Conservation (phyloP, 2,329 filamentous ascomycete species). For the Colletotrichum sp. region DNA sequence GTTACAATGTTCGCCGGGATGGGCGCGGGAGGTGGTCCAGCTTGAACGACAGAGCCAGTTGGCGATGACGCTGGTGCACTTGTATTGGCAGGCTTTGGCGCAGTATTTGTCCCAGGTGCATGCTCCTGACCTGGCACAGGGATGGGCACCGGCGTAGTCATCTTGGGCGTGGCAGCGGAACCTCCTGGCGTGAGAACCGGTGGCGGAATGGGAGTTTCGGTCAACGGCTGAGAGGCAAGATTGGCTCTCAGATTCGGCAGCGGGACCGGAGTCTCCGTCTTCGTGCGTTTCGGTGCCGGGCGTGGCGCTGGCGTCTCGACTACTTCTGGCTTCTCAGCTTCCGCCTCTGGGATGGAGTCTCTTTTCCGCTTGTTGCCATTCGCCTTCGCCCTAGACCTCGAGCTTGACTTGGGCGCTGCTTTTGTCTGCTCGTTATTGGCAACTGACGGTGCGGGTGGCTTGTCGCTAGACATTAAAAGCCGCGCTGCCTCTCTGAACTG, state of each 20-base stretch:
- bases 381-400: conserved; percentile 26
- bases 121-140: conserved; percentile 23
- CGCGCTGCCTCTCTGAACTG: conserved; percentile 56
- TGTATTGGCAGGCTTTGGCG: neutral
- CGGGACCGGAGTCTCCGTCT: conserved; percentile 63
- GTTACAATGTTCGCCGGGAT: conserved; percentile 39
- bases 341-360: conserved; percentile 36
- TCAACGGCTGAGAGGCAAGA: conserved; percentile 15
- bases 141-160: conserved; percentile 37
- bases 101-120: neutral
- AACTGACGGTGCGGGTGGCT: conserved; percentile 18
- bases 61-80: conserved; percentile 14
- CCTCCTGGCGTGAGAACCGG: conserved; percentile 37
- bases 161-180: conserved; percentile 24
- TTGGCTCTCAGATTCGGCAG: conserved; percentile 44
- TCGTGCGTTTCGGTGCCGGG: conserved; percentile 55
- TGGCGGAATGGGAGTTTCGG: conserved; percentile 20
- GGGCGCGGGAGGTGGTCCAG: conserved; percentile 28
- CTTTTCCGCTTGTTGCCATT: conserved; percentile 51
- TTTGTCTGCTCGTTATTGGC: conserved; percentile 34
- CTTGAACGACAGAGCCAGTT: conserved; percentile 1
- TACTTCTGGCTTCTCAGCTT: conserved; percentile 32
- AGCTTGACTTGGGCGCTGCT: conserved; percentile 31
- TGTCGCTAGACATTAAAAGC: conserved; percentile 42
- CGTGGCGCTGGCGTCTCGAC: conserved; percentile 30